Base-by-base conservation (phyloP, 371 early-diverging fungal species). In the Zancudomyces culisetae region DNA sequence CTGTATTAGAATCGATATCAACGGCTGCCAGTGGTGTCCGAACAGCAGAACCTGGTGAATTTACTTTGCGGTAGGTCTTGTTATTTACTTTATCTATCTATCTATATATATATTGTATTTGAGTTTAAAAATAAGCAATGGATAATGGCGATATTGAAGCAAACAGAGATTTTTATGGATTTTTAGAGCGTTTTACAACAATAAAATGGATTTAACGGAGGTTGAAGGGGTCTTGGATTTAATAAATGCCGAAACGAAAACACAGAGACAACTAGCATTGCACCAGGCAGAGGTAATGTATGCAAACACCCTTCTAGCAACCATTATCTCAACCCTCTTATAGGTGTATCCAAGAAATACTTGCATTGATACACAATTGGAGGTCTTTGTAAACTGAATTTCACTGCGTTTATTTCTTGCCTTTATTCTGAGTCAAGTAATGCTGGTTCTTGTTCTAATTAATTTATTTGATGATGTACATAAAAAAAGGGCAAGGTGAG, bases 161-260 rank as follows among this genome's bases (percentile, higher is more conserved):
- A n/a, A n/a, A n/a, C n/a, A n/a, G 18, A 18, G 40, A 10, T 30
- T 24, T 56, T n/a, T 19, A 3, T 20, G 0, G 54, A 78, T 80
- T 20, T 23, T 27, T 47, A 47, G 48, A 53, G 82, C 86, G 0
- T 83, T 87, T 57, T 78, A 81, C 43, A 82, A 83, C 56, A 75
- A 78, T 58, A 85, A 83, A 49, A 53, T 85, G 48, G 86, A 85
- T 62, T 62, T 87, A 42, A 84, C 87, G 0, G 75, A 78, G 54
- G 60, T 85, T 4, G 87, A 87, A 60, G 87, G 86, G 0, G 56
- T 85, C 18, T 79, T 83, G 0, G 87, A 86, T 65, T 57, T 86
- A 24, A 58, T 87, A 10, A 81, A 83, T 58, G 86, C 87, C 28
- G 86, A 87, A 56, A 87, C 87, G 18, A 81, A 85, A 52, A 74